Base-by-base conservation (phyloP, 441 rosid species). In the Pelargonium myrrhifolium region DNA sequence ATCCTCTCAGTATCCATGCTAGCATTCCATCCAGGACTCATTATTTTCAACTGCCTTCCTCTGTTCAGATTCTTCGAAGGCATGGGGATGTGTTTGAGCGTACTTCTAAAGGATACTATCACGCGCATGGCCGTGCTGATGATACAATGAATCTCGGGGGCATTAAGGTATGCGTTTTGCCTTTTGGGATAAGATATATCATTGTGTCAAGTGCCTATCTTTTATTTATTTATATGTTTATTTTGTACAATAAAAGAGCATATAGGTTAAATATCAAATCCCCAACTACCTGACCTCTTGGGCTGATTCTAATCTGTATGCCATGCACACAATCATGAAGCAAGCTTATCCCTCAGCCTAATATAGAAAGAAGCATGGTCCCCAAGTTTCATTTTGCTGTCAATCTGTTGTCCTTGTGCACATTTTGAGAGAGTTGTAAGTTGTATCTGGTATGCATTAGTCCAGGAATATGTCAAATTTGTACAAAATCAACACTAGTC, bases 111-210 rank as follows among this genome's bases (percentile, higher is more conserved):
- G 96, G 96, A 71, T 87, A 87, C 66, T 93, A 89, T 79, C 96
- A 77, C 65, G 98, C 98, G 26, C 98, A 90, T 39, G 98, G 98
- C 6, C 93, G 96, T 62, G 85, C 98, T 55, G 96, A 93, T 83
- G 98, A 93, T 76, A 87, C 96, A 14, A 90, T 93, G 98, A 93
- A 93, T 78, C 86, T 93, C 40, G 98, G 98, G 43, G 97, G 98
- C 39, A 89, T 93, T 70, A 93, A 90, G 97, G 98, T 93, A 80
- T 42, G 68, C 65, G 8, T 70, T 63, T 62, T 43, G 9, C 65
- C 40, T 45, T 31, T 61, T 22, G 42, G 68, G 20, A 55, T 58
- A 8, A 6, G 3, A 28, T 12, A 7, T 49, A 61, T 59, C 28
- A 12, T 10, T 8, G 14, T 9, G 49, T 17, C 31, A 28, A 28